Percentiles rank a stretch among this genome's conserved stretches.
Conservation (phyloP, 2,329 filamentous ascomycete species). For the Huntiella bhutanensis region DNA sequence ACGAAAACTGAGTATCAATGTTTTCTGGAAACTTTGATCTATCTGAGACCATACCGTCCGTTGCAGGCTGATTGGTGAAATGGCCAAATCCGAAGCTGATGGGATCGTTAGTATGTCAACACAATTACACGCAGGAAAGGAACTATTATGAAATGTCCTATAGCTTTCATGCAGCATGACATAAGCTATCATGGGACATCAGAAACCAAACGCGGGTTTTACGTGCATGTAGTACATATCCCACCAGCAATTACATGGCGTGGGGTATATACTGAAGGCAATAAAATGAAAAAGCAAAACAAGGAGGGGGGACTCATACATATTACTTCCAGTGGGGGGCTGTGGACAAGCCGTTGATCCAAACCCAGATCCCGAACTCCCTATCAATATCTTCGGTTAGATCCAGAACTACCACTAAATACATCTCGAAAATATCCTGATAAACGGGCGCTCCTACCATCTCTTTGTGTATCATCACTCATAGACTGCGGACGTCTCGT, state of each 20-base stretch:
- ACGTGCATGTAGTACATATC: too few relatives aligned
- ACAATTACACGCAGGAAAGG: too few relatives aligned
- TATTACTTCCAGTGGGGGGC: slow-evolving; percentile 1
- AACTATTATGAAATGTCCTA: too few relatives aligned
- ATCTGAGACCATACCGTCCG: slow-evolving; percentile 14
- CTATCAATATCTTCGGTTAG: slow-evolving; percentile 4
- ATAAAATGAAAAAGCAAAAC: neutral
- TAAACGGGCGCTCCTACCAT: slow-evolving; percentile 3
- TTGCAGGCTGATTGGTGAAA: slow-evolving; percentile 6
- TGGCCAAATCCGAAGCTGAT: slow-evolving; percentile 7
- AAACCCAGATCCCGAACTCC: neutral
- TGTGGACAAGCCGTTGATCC: neutral
- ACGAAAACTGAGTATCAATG: slow-evolving; percentile 38
- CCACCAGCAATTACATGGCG: too few relatives aligned
- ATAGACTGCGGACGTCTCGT: neutral
- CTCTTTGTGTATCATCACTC: neutral
- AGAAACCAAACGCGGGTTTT: too few relatives aligned
- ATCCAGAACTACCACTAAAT: slow-evolving; percentile 3
- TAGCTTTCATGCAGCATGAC: too few relatives aligned
- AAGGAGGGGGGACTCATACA: slow-evolving; percentile 1
- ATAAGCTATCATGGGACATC: too few relatives aligned
- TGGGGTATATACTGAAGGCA: neutral
- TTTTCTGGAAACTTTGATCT: slow-evolving; percentile 24
- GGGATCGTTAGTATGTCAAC: too few relatives aligned
- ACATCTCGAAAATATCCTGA: slow-evolving; percentile 4